Evolutionary conservation across 768 basidiomycete genomes (phyloP).

Genomic region (Dentipellis sp.): DNA sequence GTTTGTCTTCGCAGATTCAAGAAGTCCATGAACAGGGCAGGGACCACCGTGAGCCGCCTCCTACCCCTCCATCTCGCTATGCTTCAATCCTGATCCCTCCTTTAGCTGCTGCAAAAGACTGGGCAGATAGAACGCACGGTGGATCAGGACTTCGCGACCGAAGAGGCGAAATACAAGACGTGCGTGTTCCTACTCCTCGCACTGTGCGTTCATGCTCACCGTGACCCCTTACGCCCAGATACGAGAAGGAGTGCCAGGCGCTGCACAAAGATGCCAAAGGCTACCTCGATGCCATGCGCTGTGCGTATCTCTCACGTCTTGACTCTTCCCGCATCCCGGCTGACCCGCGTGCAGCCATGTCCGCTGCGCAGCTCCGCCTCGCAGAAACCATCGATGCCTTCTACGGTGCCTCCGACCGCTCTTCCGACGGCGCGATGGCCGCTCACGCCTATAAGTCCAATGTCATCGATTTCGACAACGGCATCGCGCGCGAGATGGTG

Average conservation of each 20-base stretch:
- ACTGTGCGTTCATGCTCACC: slow-evolving; percentile 1
- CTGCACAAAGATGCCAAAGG: slow-evolving; percentile 94
- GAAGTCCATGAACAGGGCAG: slow-evolving; percentile 86
- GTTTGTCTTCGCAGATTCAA: slow-evolving; percentile 53
- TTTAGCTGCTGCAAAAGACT: slow-evolving; percentile 90
- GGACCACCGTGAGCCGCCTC: slow-evolving; percentile 62
- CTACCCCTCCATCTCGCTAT: neutral
- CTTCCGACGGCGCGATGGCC: slow-evolving; percentile 92
- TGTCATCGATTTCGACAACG: slow-evolving; percentile 86
- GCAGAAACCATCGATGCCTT: slow-evolving; percentile 92
- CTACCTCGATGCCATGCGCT: slow-evolving; percentile 91
- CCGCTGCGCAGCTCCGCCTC: slow-evolving; percentile 82
- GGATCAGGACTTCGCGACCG: slow-evolving; percentile 87
- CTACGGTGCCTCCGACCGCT: slow-evolving; percentile 77
- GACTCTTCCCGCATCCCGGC: neutral
- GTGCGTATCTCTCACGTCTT: slow-evolving; percentile 31
- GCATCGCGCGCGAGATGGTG: slow-evolving; percentile 79
- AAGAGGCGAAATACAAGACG: slow-evolving; percentile 86
- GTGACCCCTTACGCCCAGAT: slow-evolving; percentile 34
- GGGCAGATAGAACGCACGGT: slow-evolving; percentile 96
- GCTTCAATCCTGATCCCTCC: slow-evolving; percentile 6
- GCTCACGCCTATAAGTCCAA: slow-evolving; percentile 94
- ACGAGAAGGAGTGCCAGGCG: slow-evolving; percentile 91
- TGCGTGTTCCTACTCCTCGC: slow-evolving; percentile 31
- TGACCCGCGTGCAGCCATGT: slow-evolving; percentile 59